Evolutionary conservation across 225 moss, liverwort and hornwort species (phyloP), one percentile per base, ranked within the genome.

Genomic region (Sphagnum contortum): DNA sequence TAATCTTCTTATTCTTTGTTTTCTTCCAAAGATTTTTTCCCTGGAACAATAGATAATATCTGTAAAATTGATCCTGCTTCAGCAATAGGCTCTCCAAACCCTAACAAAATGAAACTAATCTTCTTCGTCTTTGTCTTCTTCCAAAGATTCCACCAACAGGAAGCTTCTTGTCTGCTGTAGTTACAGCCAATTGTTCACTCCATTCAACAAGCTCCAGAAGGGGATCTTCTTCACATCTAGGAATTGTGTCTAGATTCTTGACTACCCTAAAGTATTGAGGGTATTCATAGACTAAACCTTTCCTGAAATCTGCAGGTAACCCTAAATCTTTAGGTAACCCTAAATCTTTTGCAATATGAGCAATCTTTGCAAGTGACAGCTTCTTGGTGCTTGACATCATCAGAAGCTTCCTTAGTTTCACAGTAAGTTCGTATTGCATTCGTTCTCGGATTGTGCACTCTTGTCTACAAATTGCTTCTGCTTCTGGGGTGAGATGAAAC

Each of bases 371-470:
- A 10, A 98, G 64, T 49, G 77, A 67, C 12, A 98, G 66, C 45
- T 83, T 81, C 71, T 83, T 87, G 59, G 90, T 83, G 45, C 69
- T 65, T 12, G 93, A 90, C 90, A 98, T 86, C 96, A 98, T 98
- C 59, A 98, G 76, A 70, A 98, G 75, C 62, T 93, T 98, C 71
- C 96, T 74, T 71, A 98, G 63, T 73, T 98, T 98, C 46, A 83
- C 90, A 9, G 92, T 90, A 49, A 67, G 69, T 48, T 78, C 80
- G n/a, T 75, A 76, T 79, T 90, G 88, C 73, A 89, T 79, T 4
- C 72, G 73, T 49, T 60, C 75, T 6, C 87, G 79, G 47, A 94
- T 68, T 67, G 75, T 84, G 60, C 57, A 4, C 69, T 94, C 94
- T 76, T 94, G 89, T 3, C 85, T 70, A 63, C 77, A 66, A 53